phyloP scores from a whole-genome alignment of 331 rosid species.

The Malus hybrid region DNA sequence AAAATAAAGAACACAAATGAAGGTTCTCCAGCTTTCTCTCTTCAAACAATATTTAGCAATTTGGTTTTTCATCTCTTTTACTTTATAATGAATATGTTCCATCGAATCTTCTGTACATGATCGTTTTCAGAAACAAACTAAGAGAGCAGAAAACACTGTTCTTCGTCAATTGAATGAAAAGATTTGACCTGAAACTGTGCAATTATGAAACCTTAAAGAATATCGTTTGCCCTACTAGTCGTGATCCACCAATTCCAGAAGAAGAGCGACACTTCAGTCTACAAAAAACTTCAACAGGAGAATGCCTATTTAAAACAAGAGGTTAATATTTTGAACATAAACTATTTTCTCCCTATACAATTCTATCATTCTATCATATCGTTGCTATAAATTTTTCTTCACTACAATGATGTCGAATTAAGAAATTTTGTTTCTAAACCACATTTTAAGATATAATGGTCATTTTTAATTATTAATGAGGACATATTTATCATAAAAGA shows the following conservation, averaged over 20 bases:
- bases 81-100: neutral
- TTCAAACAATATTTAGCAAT: neutral
- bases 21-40: conserved; percentile 30
- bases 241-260: conserved; percentile 41
- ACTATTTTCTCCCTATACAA: neutral
- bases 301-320: conserved; percentile 41
- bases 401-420: neutral
- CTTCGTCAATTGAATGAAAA: conserved; percentile 53
- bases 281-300: conserved; percentile 27
- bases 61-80: neutral
- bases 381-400: neutral
- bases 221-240: conserved; percentile 44
- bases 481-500: too few species aligned
- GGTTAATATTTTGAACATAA: conserved; percentile 19
- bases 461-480: too few species aligned
- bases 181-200: conserved; percentile 32
- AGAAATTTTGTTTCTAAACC: neutral
- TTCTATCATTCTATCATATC: neutral
- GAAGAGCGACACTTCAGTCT: conserved; percentile 19
- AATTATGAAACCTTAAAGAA: conserved; percentile 39
- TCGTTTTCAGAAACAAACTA: conserved; percentile 37
- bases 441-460: too few species aligned
- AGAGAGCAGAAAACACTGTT: conserved; percentile 31
- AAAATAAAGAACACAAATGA: conserved; percentile 43
- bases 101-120: neutral